A percentile compares a stretch with the other conserved stretches of the same genome.
phyloP scores from a whole-genome alignment of 768 basidiomycete genomes.

The Pisolithus orientalis region DNA sequence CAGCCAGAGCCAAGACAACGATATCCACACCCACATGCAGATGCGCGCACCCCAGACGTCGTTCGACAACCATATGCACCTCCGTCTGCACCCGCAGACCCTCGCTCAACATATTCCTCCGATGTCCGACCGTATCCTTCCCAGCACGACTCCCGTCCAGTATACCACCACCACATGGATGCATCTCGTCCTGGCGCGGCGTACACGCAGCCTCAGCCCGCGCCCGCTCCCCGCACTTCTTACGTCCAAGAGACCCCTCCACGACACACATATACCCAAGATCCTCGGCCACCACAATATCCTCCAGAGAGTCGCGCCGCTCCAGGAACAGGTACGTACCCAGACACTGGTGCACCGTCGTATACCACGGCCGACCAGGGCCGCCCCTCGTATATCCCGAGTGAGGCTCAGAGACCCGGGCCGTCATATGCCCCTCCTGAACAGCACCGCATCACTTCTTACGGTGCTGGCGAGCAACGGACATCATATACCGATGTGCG shows the following conservation, averaged over 20 bases:
- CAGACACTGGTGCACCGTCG: slow-evolving; percentile 2
- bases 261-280: background rate
- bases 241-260: background rate
- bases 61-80: slow-evolving; percentile 5
- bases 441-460: background rate
- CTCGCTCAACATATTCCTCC: slow-evolving; percentile 8
- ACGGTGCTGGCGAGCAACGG: background rate
- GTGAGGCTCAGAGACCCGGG: background rate
- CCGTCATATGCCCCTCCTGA: background rate
- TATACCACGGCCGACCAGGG: background rate
- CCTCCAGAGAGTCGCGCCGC: slow-evolving; percentile 1
- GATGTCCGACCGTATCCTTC: background rate
- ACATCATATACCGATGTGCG: background rate
- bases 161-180: slow-evolving; percentile 16
- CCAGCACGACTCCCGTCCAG: slow-evolving; percentile 16
- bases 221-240: slow-evolving; percentile 7
- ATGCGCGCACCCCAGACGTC: slow-evolving; percentile 14
- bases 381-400: background rate
- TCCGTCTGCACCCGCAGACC: slow-evolving; percentile 11
- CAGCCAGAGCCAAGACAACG: background rate
- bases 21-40: slow-evolving; percentile 5
- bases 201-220: slow-evolving; percentile 12
- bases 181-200: slow-evolving; percentile 16
- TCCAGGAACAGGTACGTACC: slow-evolving; percentile 13
- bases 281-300: background rate